Evolutionary conservation across 768 basidiomycete species (phyloP).

Genomic region (Nidularia sp.): DNA sequence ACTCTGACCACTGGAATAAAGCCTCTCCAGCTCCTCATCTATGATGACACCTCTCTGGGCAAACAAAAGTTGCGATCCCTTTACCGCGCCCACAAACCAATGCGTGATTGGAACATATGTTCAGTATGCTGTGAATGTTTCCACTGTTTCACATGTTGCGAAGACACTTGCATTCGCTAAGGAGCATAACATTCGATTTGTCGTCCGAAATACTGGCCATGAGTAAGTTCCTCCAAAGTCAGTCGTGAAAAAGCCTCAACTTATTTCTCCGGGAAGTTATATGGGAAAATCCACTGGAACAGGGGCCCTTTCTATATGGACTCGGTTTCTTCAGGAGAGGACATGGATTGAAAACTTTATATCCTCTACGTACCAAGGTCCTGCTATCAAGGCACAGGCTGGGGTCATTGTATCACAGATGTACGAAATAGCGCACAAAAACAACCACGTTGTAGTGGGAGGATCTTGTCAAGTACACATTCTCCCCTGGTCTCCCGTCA

Average conservation of each 20-base stretch:
- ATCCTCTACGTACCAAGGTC: not conserved
- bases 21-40: not conserved
- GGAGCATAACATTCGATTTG: slow-evolving; percentile 12
- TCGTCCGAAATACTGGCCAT: slow-evolving; percentile 14
- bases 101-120: not conserved
- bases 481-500: not conserved
- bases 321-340: not conserved
- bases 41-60: not conserved
- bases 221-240: slow-evolving; percentile 1
- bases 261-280: not conserved
- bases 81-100: not conserved
- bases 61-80: not conserved
- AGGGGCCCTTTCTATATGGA: not conserved
- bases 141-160: too few relatives aligned
- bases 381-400: not conserved
- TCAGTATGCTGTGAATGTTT: not conserved
- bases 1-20: not conserved
- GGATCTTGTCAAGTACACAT: not conserved
- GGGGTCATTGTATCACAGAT: not conserved
- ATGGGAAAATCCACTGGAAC: not conserved
- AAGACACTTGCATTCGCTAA: slow-evolving; percentile 4
- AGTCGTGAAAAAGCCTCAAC: too few relatives aligned
- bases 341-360: not conserved
- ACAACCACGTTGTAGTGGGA: not conserved
- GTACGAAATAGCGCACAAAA: not conserved